Evolutionary conservation across 1,284 basidiomycete genomes (phyloP), one percentile per base, ranked within the genome.

Genomic region (Naganishia liquefaciens): DNA sequence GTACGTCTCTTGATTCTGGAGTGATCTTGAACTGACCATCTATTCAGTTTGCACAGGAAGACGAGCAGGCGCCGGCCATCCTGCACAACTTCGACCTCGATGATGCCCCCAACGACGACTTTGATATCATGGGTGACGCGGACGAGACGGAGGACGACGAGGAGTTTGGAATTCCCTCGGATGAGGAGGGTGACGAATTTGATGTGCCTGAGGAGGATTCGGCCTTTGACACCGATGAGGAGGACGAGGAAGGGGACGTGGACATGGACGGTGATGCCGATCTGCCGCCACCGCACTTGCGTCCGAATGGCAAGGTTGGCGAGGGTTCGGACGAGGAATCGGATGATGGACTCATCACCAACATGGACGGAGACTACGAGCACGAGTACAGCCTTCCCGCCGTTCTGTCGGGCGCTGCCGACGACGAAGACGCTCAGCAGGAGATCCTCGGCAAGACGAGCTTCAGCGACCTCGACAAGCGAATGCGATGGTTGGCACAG

Each of bases 401-500:
- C 19, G 84, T 85, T 70, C 91, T 91, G 1, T 81, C 87, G 0
- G 88, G 89, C 66, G 88, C 93, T 73, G 82, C 86, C 64, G 91
- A 90, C 70, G 84, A 86, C 67, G 91, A 93, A 1, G 88, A 89
- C 70, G 91, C 89, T 88, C 71, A 58, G 33, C 83, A 84, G 67
- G 91, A 93, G 79, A 86, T 87, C 76, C 84, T 84, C 67, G 80
- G 77, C 53, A 78, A 80, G 10, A 88, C 87, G 13, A 88, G 88
- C 46, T 83, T 97, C 54, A 86, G 91, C 67, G 83, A 87, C 40
- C 87, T 98, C 9, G 93, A 97, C 79, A 83, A 86, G 72, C 84
- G 95, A 63, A 93, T 99, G 86, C 84, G 90, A 69, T 87, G 91
- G 76, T 89, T 92, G 70, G 90, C 92, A 13, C 85, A 87, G 54